These are phyloP conservation scores for Xylaria sp. DNA, from an alignment of 2,329 filamentous ascomycete genomes.

Conservation along the genomic window DNA sequence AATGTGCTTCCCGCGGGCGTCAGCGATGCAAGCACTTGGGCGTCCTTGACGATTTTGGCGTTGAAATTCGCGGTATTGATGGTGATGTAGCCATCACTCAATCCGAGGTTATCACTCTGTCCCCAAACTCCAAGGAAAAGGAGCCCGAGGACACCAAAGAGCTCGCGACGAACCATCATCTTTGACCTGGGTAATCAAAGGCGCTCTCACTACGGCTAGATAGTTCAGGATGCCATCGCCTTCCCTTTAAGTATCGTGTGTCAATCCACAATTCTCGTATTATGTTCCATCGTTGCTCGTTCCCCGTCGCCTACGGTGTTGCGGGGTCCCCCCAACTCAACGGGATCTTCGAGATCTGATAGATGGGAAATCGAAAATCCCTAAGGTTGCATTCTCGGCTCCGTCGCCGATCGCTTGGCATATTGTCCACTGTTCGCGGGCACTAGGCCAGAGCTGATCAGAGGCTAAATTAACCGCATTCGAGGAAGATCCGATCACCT, in stretches of 20 bases:
- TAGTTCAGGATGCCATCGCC: conserved; percentile 1
- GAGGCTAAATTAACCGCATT: conserved; percentile 24
- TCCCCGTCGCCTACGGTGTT: conserved; percentile 28
- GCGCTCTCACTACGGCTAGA: conserved; percentile 3
- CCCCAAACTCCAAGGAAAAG: conserved; percentile 34
- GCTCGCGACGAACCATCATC: conserved; percentile 26
- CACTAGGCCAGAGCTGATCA: not conserved
- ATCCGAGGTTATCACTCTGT: conserved; percentile 53
- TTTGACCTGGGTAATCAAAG: conserved; percentile 1
- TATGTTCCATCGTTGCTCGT: conserved; percentile 15
- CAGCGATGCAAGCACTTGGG: conserved; percentile 62
- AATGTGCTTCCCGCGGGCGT: conserved; percentile 56
- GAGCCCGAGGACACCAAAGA: conserved; percentile 34
- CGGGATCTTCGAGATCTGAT: conserved; percentile 27
- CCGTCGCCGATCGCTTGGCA: conserved; percentile 18
- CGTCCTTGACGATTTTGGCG: conserved; percentile 55
- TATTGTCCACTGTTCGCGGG: conserved; percentile 12
- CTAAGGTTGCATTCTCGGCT: conserved; percentile 32
- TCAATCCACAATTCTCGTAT: not conserved
- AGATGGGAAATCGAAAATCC: conserved; percentile 37
- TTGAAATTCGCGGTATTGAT: conserved; percentile 57
- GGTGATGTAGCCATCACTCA: conserved; percentile 55
- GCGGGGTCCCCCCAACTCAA: conserved; percentile 26
- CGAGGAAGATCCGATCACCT: not conserved
- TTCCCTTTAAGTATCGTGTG: conserved; percentile 23